Base-by-base conservation (phyloP, 2,329 filamentous ascomycete species). In the Cercospora sojina region DNA sequence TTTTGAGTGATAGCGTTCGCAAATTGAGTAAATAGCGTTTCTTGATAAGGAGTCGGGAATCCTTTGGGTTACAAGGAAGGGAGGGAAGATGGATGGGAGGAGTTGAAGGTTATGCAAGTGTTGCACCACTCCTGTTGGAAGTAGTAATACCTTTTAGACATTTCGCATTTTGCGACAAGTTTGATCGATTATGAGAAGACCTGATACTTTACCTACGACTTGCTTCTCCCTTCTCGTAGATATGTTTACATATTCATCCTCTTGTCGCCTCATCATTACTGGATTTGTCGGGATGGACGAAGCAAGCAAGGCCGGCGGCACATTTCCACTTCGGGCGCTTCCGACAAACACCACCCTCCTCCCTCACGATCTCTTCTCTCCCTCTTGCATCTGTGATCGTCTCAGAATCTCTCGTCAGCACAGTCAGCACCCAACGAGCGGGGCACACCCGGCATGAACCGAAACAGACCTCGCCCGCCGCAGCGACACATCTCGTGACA, bases 1-100 rank as follows among this genome's bases (percentile, higher is more conserved):
- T 56, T 56, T 56, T 53, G 43, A 53, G 10, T 62, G 59, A 62
- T 62, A 62, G 59, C 59, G 59, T 59, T 59, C 57, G 57, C 57
- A 29, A n/a, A 56, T 12, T 23, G 43, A 49, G 43, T 25, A 49
- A 49, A 49, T 23, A 23, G 43, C 43, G 25, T 49, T 49, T 20
- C 16, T 38, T 20, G 43, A 49, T 10, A 49, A 12, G 43, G 43
- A 49, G 43, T 49, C 25, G 43, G 43, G 43, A 49, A 49, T 49
- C 13, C 5, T 59, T 6, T 43, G 57, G 32, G 5, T 9, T 13
- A 27, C 16, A 47, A 43, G n/a, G 18, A 13, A 25, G n/a, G 32
- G 1, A 5, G 3, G 27, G 32, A 41, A 5, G 56, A 59, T 32
- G 10, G 56, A 57, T n/a, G 27, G 20, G 16, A 31, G 57, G 57